Conservation (phyloP, 768 basidiomycete species). For the Phlebiopsis gigantea region DNA sequence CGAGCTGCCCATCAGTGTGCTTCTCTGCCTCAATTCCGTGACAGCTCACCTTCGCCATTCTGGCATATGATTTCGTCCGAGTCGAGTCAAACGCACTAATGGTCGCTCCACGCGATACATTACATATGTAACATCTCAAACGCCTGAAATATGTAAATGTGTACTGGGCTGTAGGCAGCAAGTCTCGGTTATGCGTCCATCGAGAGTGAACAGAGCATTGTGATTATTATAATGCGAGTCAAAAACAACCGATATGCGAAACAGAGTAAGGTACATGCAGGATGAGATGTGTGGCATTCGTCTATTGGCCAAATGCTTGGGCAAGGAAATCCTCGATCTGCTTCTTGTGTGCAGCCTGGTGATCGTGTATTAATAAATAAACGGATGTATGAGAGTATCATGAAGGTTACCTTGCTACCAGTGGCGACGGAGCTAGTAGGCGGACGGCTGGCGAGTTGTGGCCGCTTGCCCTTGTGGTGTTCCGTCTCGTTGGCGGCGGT, state of each 20-base stretch:
- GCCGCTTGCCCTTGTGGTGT: conserved; percentile 88
- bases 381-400: not conserved
- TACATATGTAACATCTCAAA: too few species aligned
- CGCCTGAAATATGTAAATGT: too few species aligned
- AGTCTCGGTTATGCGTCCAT: too few species aligned
- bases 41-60: too few species aligned
- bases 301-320: conserved; percentile 44
- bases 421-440: conserved; percentile 92
- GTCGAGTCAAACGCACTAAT: too few species aligned
- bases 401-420: conserved; percentile 69
- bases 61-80: too few species aligned
- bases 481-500: conserved; percentile 90
- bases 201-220: not conserved
- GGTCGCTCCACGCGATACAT: too few species aligned
- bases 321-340: conserved; percentile 77
- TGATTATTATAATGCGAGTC: not conserved
- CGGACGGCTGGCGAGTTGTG: conserved; percentile 86
- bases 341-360: conserved; percentile 78
- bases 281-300: not conserved
- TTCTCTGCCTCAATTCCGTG: too few species aligned
- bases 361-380: conserved; percentile 21
- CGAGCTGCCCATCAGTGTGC: too few species aligned
- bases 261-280: not conserved
- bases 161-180: too few species aligned
- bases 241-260: not conserved